These are phyloP conservation scores for Leersia perrieri DNA, from an alignment of 176 grass and related monocot species.

Conservation along the genomic window DNA sequence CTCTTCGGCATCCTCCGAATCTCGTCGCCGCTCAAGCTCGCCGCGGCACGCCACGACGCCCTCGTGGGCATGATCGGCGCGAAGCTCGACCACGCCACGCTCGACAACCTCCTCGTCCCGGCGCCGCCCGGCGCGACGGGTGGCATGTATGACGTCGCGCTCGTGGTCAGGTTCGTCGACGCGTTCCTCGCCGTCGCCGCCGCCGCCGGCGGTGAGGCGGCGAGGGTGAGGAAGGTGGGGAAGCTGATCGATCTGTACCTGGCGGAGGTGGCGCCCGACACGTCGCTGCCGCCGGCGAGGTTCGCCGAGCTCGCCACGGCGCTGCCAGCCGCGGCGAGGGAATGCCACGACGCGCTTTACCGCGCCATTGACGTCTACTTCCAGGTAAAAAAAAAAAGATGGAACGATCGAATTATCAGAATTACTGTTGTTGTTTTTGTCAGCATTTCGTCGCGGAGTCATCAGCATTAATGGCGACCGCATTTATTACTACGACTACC, in stretches of 20 bases:
- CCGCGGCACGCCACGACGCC: conserved; percentile 26
- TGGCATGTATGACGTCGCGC: conserved; percentile 72
- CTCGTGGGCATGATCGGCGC: conserved; percentile 79
- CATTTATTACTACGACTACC: neutral
- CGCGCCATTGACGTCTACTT: conserved; percentile 88
- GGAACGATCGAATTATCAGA: neutral
- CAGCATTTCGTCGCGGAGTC: neutral
- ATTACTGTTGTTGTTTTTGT: conserved; percentile 7
- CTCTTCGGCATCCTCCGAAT: conserved; percentile 83
- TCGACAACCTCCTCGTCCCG: conserved; percentile 86
- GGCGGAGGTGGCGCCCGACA: conserved; percentile 85
- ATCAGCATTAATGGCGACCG: conserved; percentile 13
- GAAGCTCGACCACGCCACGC: conserved; percentile 76
- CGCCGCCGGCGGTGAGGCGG: neutral
- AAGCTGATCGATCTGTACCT: conserved; percentile 75
- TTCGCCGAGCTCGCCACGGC: conserved; percentile 66
- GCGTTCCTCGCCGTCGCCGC: conserved; percentile 48
- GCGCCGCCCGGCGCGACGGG: conserved; percentile 37
- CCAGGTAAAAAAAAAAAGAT: conserved; percentile 71
- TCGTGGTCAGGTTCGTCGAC: conserved; percentile 65
- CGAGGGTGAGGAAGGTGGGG: conserved; percentile 69
- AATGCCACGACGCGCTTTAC: conserved; percentile 82
- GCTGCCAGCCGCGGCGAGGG: conserved; percentile 65
- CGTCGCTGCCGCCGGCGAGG: conserved; percentile 55
- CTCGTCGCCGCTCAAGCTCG: conserved; percentile 48